Conservation (phyloP, 2,329 filamentous ascomycete species). For the Ceratocystiopsis sp. region DNA sequence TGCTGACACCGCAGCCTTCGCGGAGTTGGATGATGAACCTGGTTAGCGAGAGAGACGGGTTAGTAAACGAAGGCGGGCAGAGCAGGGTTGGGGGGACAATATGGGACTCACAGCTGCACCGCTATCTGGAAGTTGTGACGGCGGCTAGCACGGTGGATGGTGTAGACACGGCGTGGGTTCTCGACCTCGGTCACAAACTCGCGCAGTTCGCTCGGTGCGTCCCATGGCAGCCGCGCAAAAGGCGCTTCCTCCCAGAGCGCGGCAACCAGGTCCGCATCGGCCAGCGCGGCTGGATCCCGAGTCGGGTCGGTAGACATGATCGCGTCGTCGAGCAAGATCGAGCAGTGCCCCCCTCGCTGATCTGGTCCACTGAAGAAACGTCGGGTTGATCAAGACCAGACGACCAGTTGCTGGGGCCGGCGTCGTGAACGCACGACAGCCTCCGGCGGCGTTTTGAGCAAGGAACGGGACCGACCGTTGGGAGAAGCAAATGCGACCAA, state of each 20-base stretch:
- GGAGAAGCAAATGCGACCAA: no score
- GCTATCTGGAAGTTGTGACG: conserved; percentile 48
- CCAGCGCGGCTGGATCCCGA: conserved; percentile 7
- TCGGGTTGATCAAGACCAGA: background rate
- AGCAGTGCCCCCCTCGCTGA: no score
- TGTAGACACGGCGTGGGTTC: conserved; percentile 43
- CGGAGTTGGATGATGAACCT: conserved; percentile 73
- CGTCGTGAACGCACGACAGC: no score
- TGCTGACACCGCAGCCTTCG: conserved; percentile 53
- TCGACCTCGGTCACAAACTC: conserved; percentile 40
- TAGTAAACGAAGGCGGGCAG: background rate
- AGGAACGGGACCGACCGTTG: no score
- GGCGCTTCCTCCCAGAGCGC: conserved; percentile 45
- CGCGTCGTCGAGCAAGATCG: no score
- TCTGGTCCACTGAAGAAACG: background rate
- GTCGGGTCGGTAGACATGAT: conserved; percentile 30
- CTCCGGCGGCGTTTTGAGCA: no score
- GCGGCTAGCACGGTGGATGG: conserved; percentile 41
- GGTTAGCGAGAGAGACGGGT: background rate
- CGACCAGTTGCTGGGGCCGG: no score
- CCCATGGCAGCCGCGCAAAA: conserved; percentile 40
- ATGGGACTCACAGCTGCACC: conserved; percentile 43
- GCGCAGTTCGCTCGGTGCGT: conserved; percentile 41
- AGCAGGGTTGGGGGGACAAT: background rate
- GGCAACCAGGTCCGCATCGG: conserved; percentile 32